A percentile compares a stretch with the other conserved stretches of the same genome.
Evolutionary conservation across 768 basidiomycete species (phyloP).

Genomic region (Imleria badia): DNA sequence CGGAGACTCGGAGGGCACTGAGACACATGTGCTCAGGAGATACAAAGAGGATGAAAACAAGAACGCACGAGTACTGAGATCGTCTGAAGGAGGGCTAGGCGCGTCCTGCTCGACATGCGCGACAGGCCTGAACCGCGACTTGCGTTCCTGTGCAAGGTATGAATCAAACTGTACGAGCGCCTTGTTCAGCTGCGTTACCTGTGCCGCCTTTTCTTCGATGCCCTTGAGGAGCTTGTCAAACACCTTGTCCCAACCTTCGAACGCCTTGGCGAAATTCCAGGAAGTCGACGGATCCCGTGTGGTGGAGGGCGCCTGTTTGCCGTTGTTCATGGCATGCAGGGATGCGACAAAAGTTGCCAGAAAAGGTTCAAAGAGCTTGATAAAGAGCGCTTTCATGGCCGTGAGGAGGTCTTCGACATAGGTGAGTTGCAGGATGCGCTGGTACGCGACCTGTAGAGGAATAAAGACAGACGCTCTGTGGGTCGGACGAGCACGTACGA

Average conservation of each 20-base stretch:
- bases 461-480: neutral
- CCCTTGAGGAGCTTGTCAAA: conserved; percentile 76
- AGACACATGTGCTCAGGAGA: neutral
- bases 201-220: conserved; percentile 73
- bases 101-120: conserved; percentile 38
- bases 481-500: conserved; percentile 52
- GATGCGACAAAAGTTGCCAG: conserved; percentile 82
- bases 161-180: conserved; percentile 1
- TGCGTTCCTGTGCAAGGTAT: conserved; percentile 57
- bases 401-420: conserved; percentile 88
- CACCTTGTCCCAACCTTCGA: conserved; percentile 77
- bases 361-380: conserved; percentile 84
- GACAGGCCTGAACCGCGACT: conserved; percentile 52
- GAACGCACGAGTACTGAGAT: conserved; percentile 54
- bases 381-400: conserved; percentile 79
- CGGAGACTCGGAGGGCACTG: conserved; percentile 49
- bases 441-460: conserved; percentile 80
- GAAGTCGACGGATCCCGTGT: conserved; percentile 38
- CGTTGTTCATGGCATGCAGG: conserved; percentile 59
- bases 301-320: conserved; percentile 36
- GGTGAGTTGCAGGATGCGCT: conserved; percentile 90
- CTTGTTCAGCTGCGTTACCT: conserved; percentile 40
- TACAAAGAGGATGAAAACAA: neutral
- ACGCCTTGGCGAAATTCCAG: conserved; percentile 71
- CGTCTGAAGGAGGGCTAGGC: conserved; percentile 52